Conservation (phyloP, 2,329 filamentous ascomycete genomes). For the Sporothrix pseudoabietina region DNA sequence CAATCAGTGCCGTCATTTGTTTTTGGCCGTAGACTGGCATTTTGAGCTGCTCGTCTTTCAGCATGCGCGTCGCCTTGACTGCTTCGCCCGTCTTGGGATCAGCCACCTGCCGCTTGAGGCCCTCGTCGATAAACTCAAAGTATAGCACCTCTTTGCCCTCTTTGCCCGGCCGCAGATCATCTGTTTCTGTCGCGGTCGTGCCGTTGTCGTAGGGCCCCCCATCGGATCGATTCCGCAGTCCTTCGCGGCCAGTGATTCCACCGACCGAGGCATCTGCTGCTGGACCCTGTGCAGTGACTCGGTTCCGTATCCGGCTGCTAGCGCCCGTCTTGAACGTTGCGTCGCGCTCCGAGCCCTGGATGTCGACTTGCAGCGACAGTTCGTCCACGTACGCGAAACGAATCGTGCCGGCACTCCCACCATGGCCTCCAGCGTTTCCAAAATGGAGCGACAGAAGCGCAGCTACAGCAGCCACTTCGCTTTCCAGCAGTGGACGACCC, state of each 20-base stretch:
- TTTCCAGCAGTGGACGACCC: slow-evolving; percentile 66
- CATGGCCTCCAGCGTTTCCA: background rate
- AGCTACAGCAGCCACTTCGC: slow-evolving; percentile 82
- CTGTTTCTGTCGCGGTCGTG: slow-evolving; percentile 34
- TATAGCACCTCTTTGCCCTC: slow-evolving; percentile 75
- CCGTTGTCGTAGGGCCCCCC: slow-evolving; percentile 32
- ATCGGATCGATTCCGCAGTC: slow-evolving; percentile 37
- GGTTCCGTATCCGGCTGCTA: slow-evolving; percentile 51
- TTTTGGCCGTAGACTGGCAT: slow-evolving; percentile 93
- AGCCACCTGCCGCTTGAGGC: slow-evolving; percentile 78
- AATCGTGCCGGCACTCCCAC: slow-evolving; percentile 68
- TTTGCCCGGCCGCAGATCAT: slow-evolving; percentile 44
- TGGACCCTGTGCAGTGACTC: slow-evolving; percentile 46
- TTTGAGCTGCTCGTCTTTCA: slow-evolving; percentile 77
- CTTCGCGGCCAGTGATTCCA: slow-evolving; percentile 55
- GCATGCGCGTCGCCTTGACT: slow-evolving; percentile 65
- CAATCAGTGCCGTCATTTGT: slow-evolving; percentile 85
- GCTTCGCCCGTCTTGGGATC: slow-evolving; percentile 73
- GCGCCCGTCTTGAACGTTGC: slow-evolving; percentile 63
- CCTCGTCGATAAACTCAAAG: slow-evolving; percentile 91
- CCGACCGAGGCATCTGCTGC: slow-evolving; percentile 60
- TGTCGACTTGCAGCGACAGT: slow-evolving; percentile 76
- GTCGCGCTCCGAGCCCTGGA: slow-evolving; percentile 68
- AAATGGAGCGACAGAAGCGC: slow-evolving; percentile 43
- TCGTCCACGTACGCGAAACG: slow-evolving; percentile 87